These are phyloP conservation scores for Antitrichia curtipendula DNA, from an alignment of 225 moss, liverwort and hornwort genomes.

Conservation along the genomic window DNA sequence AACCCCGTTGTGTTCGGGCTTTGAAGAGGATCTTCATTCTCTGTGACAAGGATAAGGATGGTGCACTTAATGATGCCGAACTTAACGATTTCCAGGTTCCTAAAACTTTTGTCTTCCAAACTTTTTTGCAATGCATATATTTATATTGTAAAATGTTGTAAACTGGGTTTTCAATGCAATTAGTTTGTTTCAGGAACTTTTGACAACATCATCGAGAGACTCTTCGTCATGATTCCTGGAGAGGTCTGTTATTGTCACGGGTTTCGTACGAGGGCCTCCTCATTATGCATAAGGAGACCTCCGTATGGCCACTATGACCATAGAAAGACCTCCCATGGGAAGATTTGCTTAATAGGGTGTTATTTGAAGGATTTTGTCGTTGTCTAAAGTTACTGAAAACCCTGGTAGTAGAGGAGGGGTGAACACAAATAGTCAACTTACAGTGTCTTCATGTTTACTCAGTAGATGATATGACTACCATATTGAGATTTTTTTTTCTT, in stretches of 20 bases:
- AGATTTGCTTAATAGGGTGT: background rate
- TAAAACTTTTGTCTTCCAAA: background rate
- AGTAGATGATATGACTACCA: background rate
- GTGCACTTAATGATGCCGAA: slow-evolving; percentile 78
- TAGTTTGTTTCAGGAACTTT: background rate
- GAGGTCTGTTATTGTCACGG: background rate
- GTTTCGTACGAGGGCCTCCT: background rate
- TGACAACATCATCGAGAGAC: background rate
- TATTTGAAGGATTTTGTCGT: background rate
- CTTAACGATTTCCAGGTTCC: slow-evolving; percentile 84
- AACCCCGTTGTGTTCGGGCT: slow-evolving; percentile 78
- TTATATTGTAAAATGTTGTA: background rate
- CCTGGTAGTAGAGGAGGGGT: background rate
- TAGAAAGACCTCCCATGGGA: background rate
- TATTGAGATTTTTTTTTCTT: background rate
- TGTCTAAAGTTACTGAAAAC: background rate
- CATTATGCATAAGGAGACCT: background rate
- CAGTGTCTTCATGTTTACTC: background rate
- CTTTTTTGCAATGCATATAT: background rate
- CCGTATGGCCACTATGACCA: background rate
- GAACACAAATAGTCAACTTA: background rate
- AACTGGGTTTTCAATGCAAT: background rate
- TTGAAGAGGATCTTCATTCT: slow-evolving; percentile 84
- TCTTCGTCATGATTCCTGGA: background rate
- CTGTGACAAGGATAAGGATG: slow-evolving; percentile 84